These are phyloP conservation scores for Ustilago cynodontis DNA, from an alignment of 1,284 basidiomycete genomes.

Conservation along the genomic window DNA sequence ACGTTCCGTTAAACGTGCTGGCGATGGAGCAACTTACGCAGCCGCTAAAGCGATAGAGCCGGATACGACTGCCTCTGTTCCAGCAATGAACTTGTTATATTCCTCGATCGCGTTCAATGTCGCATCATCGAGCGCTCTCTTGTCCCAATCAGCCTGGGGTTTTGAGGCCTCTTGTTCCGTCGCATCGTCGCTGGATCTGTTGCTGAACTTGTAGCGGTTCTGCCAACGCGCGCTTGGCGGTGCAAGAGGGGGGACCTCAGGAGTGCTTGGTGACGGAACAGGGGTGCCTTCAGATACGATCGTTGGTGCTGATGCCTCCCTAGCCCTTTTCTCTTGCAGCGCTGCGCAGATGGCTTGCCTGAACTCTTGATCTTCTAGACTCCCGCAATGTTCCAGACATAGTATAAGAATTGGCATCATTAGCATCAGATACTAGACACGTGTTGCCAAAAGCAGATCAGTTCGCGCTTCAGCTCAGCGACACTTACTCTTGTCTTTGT, in stretches of 20 bases:
- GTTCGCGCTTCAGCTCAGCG: neutral
- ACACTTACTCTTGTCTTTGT: constrained; percentile 24
- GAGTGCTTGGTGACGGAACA: neutral
- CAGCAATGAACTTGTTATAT: constrained; percentile 44
- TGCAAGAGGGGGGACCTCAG: neutral
- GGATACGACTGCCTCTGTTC: constrained; percentile 23
- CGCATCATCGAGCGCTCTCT: constrained; percentile 20
- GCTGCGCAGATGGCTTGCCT: constrained; percentile 2
- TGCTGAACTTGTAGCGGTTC: neutral
- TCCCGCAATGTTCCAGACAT: neutral
- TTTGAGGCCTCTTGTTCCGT: neutral
- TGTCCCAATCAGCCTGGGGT: neutral
- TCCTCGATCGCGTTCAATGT: constrained; percentile 41
- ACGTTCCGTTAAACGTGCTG: neutral
- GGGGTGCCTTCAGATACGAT: neutral
- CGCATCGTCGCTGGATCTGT: neutral
- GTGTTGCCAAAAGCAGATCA: neutral
- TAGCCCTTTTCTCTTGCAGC: neutral
- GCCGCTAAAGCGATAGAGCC: constrained; percentile 23
- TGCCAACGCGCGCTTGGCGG: neutral
- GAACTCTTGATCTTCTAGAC: constrained; percentile 14
- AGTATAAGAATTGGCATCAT: neutral
- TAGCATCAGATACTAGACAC: too few relatives aligned
- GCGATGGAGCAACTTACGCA: constrained; percentile 28
- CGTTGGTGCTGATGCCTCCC: neutral